Evolutionary conservation across 257 asterid genomes (phyloP).

Genomic region (Orobanche coerulescens): DNA sequence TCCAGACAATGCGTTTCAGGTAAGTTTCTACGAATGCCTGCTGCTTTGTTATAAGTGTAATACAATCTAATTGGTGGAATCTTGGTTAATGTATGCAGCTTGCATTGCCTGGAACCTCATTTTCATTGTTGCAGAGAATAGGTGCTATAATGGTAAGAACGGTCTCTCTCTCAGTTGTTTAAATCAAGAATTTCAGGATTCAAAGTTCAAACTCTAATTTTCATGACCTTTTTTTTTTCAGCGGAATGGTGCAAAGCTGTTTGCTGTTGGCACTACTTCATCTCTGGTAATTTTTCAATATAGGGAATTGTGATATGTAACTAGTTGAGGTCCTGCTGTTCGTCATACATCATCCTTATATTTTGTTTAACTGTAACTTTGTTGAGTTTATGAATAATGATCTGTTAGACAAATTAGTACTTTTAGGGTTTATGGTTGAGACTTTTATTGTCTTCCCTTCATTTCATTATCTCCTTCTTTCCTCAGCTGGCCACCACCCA

Average conservation of each 20-base stretch:
- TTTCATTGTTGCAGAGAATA: slow-evolving; percentile 63
- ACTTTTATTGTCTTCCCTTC: no score
- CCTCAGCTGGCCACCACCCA: neutral
- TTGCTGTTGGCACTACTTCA: slow-evolving; percentile 91
- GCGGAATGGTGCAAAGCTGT: slow-evolving; percentile 90
- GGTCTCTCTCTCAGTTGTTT: neutral
- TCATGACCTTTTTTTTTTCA: slow-evolving; percentile 24
- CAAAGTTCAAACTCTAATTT: neutral
- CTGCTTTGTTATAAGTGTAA: neutral
- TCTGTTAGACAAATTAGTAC: slow-evolving; percentile 2
- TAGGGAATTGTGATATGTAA: neutral
- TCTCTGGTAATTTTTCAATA: slow-evolving; percentile 61
- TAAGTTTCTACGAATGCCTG: slow-evolving; percentile 14
- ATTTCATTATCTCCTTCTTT: neutral
- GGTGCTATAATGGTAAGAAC: slow-evolving; percentile 77
- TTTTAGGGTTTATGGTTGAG: no score
- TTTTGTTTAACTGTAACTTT: neutral
- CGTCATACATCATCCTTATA: neutral
- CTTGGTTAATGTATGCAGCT: slow-evolving; percentile 41
- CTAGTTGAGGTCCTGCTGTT: neutral
- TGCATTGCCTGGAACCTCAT: slow-evolving; percentile 75
- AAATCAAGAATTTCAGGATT: slow-evolving; percentile 2
- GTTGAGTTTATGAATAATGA: slow-evolving; percentile 1
- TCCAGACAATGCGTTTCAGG: slow-evolving; percentile 96
- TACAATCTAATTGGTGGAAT: slow-evolving; percentile 10